Conservation (phyloP, 108 stramenopile genomes). For the Asterionellopsis glacialis region DNA sequence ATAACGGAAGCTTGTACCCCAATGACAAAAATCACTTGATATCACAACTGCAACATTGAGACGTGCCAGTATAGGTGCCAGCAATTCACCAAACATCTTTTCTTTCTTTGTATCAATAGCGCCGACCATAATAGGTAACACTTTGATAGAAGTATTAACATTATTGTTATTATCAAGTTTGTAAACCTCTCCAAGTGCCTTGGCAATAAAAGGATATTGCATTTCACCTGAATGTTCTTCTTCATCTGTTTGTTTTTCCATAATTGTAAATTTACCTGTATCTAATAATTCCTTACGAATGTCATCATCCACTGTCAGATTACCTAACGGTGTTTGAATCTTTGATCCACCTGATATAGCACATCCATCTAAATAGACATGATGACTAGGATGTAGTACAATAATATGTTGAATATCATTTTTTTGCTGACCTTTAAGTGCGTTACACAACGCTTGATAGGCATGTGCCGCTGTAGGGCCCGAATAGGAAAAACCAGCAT, state of each 20-base stretch:
- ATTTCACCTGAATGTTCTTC: constrained; percentile 85
- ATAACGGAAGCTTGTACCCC: constrained; percentile 45
- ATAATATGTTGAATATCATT: constrained; percentile 31
- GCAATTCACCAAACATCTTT: constrained; percentile 43
- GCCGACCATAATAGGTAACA: constrained; percentile 84
- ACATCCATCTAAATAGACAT: constrained; percentile 76
- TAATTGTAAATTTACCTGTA: constrained; percentile 38
- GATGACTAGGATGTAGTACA: constrained; percentile 80
- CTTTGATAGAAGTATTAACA: constrained; percentile 17
- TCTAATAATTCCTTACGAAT: constrained; percentile 38
- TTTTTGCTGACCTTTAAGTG: constrained; percentile 25
- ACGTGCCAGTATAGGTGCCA: constrained; percentile 55
- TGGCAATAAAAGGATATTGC: constrained; percentile 83
- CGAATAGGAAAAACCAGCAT: constrained; percentile 81
- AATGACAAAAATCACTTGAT: constrained; percentile 83
- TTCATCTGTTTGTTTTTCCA: constrained; percentile 64
- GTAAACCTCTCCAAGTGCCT: constrained; percentile 24
- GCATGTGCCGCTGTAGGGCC: constrained; percentile 85
- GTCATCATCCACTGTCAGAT: constrained; percentile 54
- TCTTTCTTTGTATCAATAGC: constrained; percentile 39
- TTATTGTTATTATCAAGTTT: neutral
- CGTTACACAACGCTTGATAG: constrained; percentile 46
- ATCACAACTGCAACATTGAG: constrained; percentile 54
- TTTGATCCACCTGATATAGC: constrained; percentile 56
- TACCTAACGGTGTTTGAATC: constrained; percentile 69